Conservation (phyloP, 176 grass and related monocot genomes). For the Oryza rufipogon region DNA sequence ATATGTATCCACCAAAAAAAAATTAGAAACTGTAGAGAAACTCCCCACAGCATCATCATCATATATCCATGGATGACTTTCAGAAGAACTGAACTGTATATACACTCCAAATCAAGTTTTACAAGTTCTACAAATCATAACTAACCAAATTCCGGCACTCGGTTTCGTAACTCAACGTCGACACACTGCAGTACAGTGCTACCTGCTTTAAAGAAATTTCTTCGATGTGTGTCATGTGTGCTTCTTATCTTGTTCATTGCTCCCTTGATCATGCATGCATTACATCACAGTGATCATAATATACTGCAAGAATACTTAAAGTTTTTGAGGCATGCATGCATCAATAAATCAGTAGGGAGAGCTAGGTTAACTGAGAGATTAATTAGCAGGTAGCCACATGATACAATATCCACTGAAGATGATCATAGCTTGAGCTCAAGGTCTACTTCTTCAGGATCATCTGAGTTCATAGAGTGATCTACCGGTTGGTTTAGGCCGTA, state of each 20-base stretch:
- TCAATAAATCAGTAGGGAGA: not conserved
- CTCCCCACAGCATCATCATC: too few species aligned
- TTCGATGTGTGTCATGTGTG: not conserved
- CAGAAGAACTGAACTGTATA: not conserved
- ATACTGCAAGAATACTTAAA: not conserved
- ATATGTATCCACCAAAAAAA: not conserved
- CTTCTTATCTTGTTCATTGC: not conserved
- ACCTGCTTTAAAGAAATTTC: not conserved
- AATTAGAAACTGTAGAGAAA: too few species aligned
- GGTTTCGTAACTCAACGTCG: not conserved
- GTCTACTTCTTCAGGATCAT: constrained; percentile 50
- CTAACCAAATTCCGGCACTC: not conserved
- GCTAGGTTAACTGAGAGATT: not conserved
- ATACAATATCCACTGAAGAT: not conserved
- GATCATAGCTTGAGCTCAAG: constrained; percentile 63
- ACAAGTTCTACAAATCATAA: not conserved
- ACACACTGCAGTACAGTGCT: not conserved
- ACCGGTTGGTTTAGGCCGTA: constrained; percentile 29
- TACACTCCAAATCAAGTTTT: constrained; percentile 1
- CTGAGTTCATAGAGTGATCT: constrained; percentile 22
- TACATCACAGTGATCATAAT: not conserved
- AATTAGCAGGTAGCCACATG: not conserved
- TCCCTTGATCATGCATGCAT: not conserved
- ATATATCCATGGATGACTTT: too few species aligned
- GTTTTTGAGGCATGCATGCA: not conserved